Evolutionary conservation across 257 asterid species (phyloP), one percentile per base, ranked within the genome.

Genomic region (Solanum corneliomulleri): DNA sequence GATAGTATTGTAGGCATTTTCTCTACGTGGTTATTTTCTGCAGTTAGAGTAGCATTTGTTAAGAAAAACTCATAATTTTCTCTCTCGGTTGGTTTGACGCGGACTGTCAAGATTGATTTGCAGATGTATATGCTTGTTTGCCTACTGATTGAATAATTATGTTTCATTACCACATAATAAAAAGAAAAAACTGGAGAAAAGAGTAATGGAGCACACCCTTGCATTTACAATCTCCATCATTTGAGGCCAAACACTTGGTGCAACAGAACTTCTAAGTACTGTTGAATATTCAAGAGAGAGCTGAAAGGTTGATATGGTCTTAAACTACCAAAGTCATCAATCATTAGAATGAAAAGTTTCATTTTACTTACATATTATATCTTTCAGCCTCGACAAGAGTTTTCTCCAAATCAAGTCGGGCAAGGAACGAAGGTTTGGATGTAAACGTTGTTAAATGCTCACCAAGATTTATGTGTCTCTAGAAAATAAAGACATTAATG

Each of bases 381-480:
- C 3, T 31, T 31, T 31, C 3, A 31, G 3, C 33, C 33, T 31
- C 31, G 33, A 31, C 33, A 31, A 31, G 33, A 31, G 4, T 31
- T 31, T 31, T 31, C 33, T 31, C 33, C 33, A 31, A 2, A 31
- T 31, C 33, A 31, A 3, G 33, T 31, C 33, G 33, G 33, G 33
- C 33, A 31, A 3, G 4, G 33, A 3, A 31, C 4, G 33, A 31
- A 31, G 33, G 33, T 31, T 31, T 31, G 33, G 33, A 31, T 31
- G 3, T 95, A 89, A 93, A 91, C 31, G 95, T 91, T 86, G 97
- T 88, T 93, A 97, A 93, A 90, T 97, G 98, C 90, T 96, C 98
- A 86, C 98, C 99, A 91, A 97, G 99, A 93, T 96, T 93, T 80
- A 97, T 94, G 94, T 97, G 99, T 92, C 99, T 95, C 99, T 97